Evolutionary conservation across 2,329 filamentous ascomycete species (phyloP).

Genomic region (Cordyceps militaris): DNA sequence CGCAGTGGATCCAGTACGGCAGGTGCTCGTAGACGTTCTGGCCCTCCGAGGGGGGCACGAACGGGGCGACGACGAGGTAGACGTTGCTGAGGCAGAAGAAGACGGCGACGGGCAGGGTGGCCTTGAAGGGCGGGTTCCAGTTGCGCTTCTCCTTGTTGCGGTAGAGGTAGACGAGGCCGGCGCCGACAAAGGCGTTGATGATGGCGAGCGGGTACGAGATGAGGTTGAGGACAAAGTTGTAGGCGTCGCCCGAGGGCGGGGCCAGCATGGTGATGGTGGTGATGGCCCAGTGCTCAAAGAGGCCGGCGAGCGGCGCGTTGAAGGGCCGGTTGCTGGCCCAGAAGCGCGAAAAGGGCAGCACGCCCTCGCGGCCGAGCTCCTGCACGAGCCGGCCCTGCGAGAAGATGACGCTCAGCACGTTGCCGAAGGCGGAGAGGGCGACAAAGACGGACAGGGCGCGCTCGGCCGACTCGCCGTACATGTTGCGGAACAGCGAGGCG

Average conservation of each 20-base stretch:
- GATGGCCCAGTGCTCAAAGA: slow-evolving; percentile 58
- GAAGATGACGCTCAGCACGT: slow-evolving; percentile 61
- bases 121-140: slow-evolving; percentile 49
- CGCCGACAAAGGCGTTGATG: slow-evolving; percentile 48
- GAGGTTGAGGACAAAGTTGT: slow-evolving; percentile 56
- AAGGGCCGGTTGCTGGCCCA: slow-evolving; percentile 60
- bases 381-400: slow-evolving; percentile 60
- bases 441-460: slow-evolving; percentile 58
- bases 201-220: slow-evolving; percentile 59
- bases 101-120: slow-evolving; percentile 44
- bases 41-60: slow-evolving; percentile 43
- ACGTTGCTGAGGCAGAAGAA: slow-evolving; percentile 57
- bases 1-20: slow-evolving; percentile 52
- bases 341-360: slow-evolving; percentile 55
- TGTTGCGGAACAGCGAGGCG: slow-evolving; percentile 48
- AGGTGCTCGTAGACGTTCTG: slow-evolving; percentile 47
- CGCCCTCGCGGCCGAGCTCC: slow-evolving; percentile 58
- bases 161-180: slow-evolving; percentile 47
- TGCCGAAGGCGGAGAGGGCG: slow-evolving; percentile 60
- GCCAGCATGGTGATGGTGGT: slow-evolving; percentile 60
- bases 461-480: slow-evolving; percentile 47
- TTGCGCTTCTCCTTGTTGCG: slow-evolving; percentile 38
- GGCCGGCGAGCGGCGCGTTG: slow-evolving; percentile 53
- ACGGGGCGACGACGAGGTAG: slow-evolving; percentile 54
- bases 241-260: slow-evolving; percentile 59